Base-by-base conservation (phyloP, 164 flowering plant genomes). In the Santalum album region DNA sequence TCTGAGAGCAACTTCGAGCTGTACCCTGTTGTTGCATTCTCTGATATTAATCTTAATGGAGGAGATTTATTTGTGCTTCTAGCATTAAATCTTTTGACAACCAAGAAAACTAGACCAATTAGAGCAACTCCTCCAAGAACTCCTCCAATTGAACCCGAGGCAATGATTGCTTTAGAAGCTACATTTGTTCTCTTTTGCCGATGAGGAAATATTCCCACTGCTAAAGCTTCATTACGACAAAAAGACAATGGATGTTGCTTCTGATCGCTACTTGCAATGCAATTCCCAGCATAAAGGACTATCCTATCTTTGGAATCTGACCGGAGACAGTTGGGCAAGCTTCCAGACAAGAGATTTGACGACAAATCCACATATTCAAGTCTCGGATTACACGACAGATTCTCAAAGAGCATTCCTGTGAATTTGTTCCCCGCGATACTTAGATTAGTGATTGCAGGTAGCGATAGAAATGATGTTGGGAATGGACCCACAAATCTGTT, bases 151-250 rank as follows among this genome's bases (percentile, higher is more conserved):
- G 77, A 65, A 54, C 78, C 57, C 16, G 69, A 39, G n/a, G 72
- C 79, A 58, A 87, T 56, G 58, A 68, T 62, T 24, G 69, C 69
- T 67, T 73, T 83, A 2, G 80, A 68, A 53, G 64, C 57, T 57
- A 51, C 56, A 50, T 54, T 70, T 27, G 18, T 57, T 58, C 66
- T 75, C 65, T 61, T 75, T 18, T 56, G 32, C 36, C 53, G 51
- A 25, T 51, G 69, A 39, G 91, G 85, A 27, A 79, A 11, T 24
- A 87, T 63, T 55, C 95, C 97, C 23, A 84, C 99, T 43, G 99
- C 99, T 44, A 94, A 73, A 49, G 99, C 99, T 70, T 84, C 86
- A 67, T 81, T 94, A 19, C 71, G 75, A 60, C 99, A 94, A 56
- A 75, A 80, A 38, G 82, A 72, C 51, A 68, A 19, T 16, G 86